phyloP scores from a whole-genome alignment of 345 rosid genomes.

The Eucalyptus virginea region DNA sequence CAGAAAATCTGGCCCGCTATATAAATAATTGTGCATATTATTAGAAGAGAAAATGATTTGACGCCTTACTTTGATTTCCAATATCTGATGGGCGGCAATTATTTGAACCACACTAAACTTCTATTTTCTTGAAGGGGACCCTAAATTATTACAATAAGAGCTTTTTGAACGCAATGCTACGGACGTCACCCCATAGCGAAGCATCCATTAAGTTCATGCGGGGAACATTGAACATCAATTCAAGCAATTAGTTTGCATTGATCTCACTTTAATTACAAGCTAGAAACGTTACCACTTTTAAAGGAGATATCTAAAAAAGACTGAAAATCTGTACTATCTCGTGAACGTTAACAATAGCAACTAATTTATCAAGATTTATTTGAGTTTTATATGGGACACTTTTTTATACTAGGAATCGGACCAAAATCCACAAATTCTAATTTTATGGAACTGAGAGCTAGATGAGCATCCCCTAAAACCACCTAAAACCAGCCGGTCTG shows the following conservation, averaged over 20 bases:
- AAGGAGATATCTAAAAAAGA: no score
- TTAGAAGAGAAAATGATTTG: background rate
- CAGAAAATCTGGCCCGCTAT: background rate
- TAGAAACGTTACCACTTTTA: background rate
- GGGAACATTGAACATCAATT: background rate
- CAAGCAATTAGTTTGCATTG: background rate
- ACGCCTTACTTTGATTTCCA: background rate
- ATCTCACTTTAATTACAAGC: background rate
- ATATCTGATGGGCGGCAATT: background rate
- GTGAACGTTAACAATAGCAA: background rate
- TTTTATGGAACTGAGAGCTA: no score
- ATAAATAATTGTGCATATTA: background rate
- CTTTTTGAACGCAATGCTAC: background rate
- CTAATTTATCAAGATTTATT: background rate
- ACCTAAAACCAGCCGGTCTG: no score
- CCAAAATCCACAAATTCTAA: no score
- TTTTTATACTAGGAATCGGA: no score
- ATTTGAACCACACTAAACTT: background rate
- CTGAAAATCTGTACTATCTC: no score
- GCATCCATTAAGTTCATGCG: background rate
- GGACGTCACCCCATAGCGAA: background rate
- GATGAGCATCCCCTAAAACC: no score
- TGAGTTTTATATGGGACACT: background rate
- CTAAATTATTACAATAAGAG: background rate
- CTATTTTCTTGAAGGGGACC: background rate